Evolutionary conservation across 1,284 basidiomycete genomes (phyloP), one percentile per base, ranked within the genome.

Genomic region (Chiua sp.): DNA sequence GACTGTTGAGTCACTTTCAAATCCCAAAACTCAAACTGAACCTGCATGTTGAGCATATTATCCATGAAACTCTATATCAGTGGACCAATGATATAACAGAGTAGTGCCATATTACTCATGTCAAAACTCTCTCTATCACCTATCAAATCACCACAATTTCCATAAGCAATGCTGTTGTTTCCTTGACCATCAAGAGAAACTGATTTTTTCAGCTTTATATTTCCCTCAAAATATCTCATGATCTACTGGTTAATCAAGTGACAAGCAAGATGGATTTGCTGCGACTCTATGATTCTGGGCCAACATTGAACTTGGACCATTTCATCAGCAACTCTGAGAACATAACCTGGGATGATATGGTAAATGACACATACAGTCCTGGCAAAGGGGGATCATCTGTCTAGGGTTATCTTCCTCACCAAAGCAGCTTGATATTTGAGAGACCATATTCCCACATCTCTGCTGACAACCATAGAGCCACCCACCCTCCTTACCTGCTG

Each of bases 71-170:
- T 2, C 32, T 50, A 1, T 63, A 63, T 35, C 64, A 66, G 10
- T 65, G 64, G 61, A 63, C 8, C 16, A 65, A 61, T 8, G 33
- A 65, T 12, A 60, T 65, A 15, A 65, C 55, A 0, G 32, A 65
- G 22, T 7, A 22, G 0, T 65, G 61, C 16, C 64, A 66, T 22
- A 63, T 65, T 1, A 65, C 46, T 0, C 64, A 48, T 28, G 55
- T 57, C 10, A 65, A 65, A 33, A 39, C 1, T 2, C 53, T 56
- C 5, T 62, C n/a, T n/a, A 63, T 11, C n/a, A 3, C 7, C 33
- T 30, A 1, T 51, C 52, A 0, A 64, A 64, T 37, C 51, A 26
- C 11, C 12, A 13, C 22, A 30, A 63, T 11, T 64, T 54, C 20
- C 51, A 64, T 20, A 20, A 26, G 2, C 55, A 64, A 47, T 57